Evolutionary conservation across 345 rosid species (phyloP).

Genomic region (Odontarrhena argentea): DNA sequence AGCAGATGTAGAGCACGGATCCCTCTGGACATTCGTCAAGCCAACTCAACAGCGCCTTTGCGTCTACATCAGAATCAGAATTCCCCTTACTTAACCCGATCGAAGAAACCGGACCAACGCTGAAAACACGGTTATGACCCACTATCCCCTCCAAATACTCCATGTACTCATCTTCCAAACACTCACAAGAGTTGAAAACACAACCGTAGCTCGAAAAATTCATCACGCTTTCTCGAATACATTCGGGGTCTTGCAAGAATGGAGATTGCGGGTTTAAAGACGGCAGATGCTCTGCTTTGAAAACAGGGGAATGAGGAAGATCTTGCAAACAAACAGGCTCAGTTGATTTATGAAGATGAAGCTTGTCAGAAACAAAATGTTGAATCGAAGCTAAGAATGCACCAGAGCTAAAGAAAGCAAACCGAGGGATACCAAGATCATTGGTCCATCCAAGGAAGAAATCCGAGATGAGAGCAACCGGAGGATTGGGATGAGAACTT

Average conservation of each 20-base stretch:
- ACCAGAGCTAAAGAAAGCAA: conserved; percentile 50
- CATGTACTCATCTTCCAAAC: conserved; percentile 50
- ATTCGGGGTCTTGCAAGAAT: conserved; percentile 35
- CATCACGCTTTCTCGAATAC: conserved; percentile 37
- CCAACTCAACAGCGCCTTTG: conserved; percentile 44
- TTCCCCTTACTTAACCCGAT: conserved; percentile 31
- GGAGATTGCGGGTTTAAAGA: conserved; percentile 26
- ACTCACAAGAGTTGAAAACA: conserved; percentile 51
- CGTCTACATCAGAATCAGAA: neutral
- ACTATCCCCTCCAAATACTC: conserved; percentile 40
- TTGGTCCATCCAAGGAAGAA: conserved; percentile 81
- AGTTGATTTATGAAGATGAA: conserved; percentile 21
- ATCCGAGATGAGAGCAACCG: conserved; percentile 67
- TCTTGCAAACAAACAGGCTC: conserved; percentile 40
- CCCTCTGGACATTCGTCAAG: conserved; percentile 55
- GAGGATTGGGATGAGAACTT: conserved; percentile 55
- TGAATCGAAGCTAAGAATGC: conserved; percentile 40
- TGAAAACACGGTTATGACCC: conserved; percentile 50
- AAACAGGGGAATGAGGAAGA: conserved; percentile 56
- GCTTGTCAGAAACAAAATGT: conserved; percentile 35
- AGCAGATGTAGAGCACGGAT: conserved; percentile 64
- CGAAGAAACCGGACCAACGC: conserved; percentile 57
- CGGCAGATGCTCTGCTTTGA: conserved; percentile 52
- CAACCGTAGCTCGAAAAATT: conserved; percentile 47
- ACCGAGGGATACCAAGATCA: conserved; percentile 49